Evolutionary conservation across 371 early-diverging fungal genomes (phyloP).

Genomic region (Synchytrium microbalum): DNA sequence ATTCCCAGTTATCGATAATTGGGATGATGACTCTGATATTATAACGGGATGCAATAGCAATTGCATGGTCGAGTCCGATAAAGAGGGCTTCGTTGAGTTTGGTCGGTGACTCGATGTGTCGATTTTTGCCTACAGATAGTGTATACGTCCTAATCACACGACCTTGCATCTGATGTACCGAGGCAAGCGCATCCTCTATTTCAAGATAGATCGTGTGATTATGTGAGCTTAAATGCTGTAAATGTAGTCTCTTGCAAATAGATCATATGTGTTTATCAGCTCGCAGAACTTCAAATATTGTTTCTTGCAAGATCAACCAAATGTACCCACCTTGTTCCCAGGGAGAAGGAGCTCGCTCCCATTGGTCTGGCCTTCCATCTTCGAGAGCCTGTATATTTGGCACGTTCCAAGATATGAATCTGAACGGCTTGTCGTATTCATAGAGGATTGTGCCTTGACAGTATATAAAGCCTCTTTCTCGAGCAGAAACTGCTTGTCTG

Average conservation of each 20-base stretch:
- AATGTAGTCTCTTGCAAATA: neutral
- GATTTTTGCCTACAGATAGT: neutral
- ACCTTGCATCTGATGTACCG: neutral
- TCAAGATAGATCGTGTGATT: neutral
- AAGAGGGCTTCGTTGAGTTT: constrained; percentile 4
- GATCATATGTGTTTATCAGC: neutral
- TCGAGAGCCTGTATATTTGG: constrained; percentile 26
- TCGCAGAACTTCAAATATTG: too few species aligned
- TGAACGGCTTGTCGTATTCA: constrained; percentile 1
- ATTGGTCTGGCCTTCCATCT: constrained; percentile 11
- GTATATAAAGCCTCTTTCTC: neutral
- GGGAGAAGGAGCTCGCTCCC: neutral
- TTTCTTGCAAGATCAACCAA: too few species aligned
- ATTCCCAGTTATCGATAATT: constrained; percentile 8
- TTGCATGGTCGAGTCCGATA: constrained; percentile 4
- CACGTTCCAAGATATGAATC: constrained; percentile 21
- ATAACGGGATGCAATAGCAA: neutral
- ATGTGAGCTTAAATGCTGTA: neutral
- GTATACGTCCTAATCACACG: constrained; percentile 2
- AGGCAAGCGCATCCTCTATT: constrained; percentile 2
- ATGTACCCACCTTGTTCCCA: constrained; percentile 4
- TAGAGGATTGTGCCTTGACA: neutral
- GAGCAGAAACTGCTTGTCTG: neutral
- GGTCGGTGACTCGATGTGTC: neutral
- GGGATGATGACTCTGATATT: constrained; percentile 7